phyloP scores from a whole-genome alignment of 192 early-diverging fungal genomes.

The Neocallimastix lanati region DNA sequence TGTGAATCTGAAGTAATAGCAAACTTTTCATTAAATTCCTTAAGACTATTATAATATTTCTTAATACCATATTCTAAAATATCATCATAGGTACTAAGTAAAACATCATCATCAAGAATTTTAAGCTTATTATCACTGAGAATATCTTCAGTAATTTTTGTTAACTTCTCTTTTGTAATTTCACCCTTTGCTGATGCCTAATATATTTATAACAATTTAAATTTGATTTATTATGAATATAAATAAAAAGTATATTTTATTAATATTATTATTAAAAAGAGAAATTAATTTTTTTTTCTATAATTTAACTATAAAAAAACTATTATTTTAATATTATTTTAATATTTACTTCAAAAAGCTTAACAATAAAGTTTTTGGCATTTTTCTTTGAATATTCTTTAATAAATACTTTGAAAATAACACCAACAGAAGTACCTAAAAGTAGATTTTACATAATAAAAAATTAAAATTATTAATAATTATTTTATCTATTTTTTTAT shows the following conservation, averaged over 20 bases:
- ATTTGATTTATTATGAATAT: too few relatives aligned
- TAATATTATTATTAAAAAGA: too few relatives aligned
- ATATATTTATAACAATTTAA: too few relatives aligned
- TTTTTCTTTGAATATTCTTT: not conserved
- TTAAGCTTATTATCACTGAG: not conserved
- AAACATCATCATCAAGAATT: not conserved
- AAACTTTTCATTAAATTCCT: not conserved
- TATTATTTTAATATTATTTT: not conserved
- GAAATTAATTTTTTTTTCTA: too few relatives aligned
- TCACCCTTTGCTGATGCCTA: not conserved
- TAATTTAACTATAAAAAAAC: too few relatives aligned
- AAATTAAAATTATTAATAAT: too few relatives aligned
- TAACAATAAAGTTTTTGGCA: not conserved
- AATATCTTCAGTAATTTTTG: not conserved
- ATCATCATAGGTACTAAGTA: not conserved
- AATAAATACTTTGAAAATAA: not conserved
- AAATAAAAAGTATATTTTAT: too few relatives aligned
- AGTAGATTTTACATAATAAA: too few relatives aligned
- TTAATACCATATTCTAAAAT: not conserved
- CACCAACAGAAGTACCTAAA: not conserved
- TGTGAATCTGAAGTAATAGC: not conserved
- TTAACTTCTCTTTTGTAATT: not conserved
- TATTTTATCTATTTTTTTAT: too few relatives aligned
- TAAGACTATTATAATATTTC: not conserved
- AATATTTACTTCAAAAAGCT: not conserved